A percentile compares a stretch with the other conserved stretches of the same genome.
phyloP scores from a whole-genome alignment of 805 yeast genomes.

The Metschnikowia hibisci region DNA sequence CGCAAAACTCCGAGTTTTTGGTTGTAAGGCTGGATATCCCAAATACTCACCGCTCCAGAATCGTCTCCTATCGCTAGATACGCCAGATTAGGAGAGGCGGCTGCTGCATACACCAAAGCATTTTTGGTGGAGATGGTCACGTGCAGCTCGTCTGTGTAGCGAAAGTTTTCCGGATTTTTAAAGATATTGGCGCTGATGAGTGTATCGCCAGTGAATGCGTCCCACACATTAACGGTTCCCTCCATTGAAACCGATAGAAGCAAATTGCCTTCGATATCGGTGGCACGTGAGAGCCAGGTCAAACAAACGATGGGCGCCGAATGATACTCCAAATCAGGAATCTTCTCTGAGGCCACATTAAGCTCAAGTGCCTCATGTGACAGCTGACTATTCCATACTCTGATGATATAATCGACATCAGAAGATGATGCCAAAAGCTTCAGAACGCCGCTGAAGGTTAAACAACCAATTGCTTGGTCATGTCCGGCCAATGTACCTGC shows the following conservation, averaged over 20 bases:
- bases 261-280: slow-evolving; percentile 18
- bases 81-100: slow-evolving; percentile 46
- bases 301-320: slow-evolving; percentile 54
- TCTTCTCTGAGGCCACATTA: slow-evolving; percentile 16
- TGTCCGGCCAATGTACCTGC: slow-evolving; percentile 55
- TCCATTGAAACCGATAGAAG: slow-evolving; percentile 53
- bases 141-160: slow-evolving; percentile 12
- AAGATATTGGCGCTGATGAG: slow-evolving; percentile 32
- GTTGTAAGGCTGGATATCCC: slow-evolving; percentile 35
- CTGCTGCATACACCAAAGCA: slow-evolving; percentile 51
- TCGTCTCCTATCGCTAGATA: slow-evolving; percentile 63
- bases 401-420: slow-evolving; percentile 62
- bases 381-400: slow-evolving; percentile 71
- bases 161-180: slow-evolving; percentile 23
- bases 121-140: slow-evolving; percentile 35
- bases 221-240: slow-evolving; percentile 69
- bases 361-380: slow-evolving; percentile 45
- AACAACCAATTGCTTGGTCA: slow-evolving; percentile 49
- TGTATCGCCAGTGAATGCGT: slow-evolving; percentile 42
- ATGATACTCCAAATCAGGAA: slow-evolving; percentile 31
- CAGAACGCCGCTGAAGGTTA: slow-evolving; percentile 49
- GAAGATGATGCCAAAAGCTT: slow-evolving; percentile 69
- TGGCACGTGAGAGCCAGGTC: slow-evolving; percentile 45
- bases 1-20: slow-evolving; percentile 16
- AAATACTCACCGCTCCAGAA: slow-evolving; percentile 55